Conservation (phyloP, 78 protist species). For the Mantamonas sphyraenae region DNA sequence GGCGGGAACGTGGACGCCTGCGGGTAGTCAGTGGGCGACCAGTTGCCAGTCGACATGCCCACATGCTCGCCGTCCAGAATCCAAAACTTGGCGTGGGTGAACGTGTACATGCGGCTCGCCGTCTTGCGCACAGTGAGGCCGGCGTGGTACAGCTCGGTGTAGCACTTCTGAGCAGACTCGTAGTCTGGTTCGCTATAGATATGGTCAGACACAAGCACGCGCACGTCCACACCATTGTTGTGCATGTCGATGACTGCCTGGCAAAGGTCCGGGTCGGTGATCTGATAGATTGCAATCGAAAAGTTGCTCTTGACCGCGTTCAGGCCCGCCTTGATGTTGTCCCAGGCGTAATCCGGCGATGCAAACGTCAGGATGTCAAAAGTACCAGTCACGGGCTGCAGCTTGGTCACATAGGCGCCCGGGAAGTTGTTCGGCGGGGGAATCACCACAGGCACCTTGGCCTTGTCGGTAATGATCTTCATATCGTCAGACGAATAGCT, state of each 20-base stretch:
- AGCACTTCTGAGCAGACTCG: conserved; percentile 29
- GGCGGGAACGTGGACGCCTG: conserved; percentile 27
- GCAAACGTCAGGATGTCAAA: too few relatives aligned
- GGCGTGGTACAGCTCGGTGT: conserved; percentile 11
- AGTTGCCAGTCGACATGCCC: conserved; percentile 47
- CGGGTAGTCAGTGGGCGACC: conserved; percentile 59
- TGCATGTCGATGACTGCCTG: conserved; percentile 8
- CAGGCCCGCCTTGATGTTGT: conserved; percentile 16
- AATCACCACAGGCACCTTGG: conserved; percentile 4
- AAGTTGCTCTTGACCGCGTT: conserved; percentile 5
- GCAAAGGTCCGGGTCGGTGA: conserved; percentile 40
- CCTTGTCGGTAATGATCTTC: conserved; percentile 24
- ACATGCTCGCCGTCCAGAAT: conserved; percentile 41
- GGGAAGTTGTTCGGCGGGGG: conserved; percentile 33
- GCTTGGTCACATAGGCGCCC: conserved; percentile 18
- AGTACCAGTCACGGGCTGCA: background rate
- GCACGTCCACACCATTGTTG: conserved; percentile 8
- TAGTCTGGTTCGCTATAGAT: conserved; percentile 39
- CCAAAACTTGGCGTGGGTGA: conserved; percentile 57
- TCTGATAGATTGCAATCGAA: conserved; percentile 43
- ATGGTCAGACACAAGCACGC: conserved; percentile 35
- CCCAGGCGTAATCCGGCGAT: conserved; percentile 51
- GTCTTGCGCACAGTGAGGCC: conserved; percentile 42
- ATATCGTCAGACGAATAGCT: conserved; percentile 25
- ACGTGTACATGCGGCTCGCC: conserved; percentile 11